phyloP scores from a whole-genome alignment of 306 rosid species.

The Cucumis cinereus region DNA sequence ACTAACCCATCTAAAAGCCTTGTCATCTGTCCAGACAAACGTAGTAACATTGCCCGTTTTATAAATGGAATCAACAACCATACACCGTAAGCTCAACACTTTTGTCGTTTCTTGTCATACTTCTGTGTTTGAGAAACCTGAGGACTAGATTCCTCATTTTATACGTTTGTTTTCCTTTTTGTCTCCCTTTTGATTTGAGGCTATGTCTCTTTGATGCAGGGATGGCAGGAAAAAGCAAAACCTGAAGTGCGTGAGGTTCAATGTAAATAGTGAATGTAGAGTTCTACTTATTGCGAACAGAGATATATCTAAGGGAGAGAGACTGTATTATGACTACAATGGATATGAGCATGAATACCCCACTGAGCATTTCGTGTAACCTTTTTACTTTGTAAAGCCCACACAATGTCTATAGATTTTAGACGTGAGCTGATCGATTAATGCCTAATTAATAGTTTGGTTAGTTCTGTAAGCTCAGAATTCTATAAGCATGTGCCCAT shows the following conservation, averaged over 20 bases:
- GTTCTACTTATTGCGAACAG: constrained; percentile 71
- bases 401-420: not conserved
- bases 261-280: constrained; percentile 66
- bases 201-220: constrained; percentile 30
- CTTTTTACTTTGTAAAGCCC: constrained; percentile 34
- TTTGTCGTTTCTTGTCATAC: not conserved
- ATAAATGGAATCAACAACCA: constrained; percentile 91
- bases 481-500: not conserved
- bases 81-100: constrained; percentile 51
- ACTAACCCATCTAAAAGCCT: constrained; percentile 52
- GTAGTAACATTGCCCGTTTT: constrained; percentile 82
- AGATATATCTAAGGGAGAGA: constrained; percentile 83
- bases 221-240: constrained; percentile 88
- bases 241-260: constrained; percentile 68
- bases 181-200: not conserved
- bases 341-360: constrained; percentile 89
- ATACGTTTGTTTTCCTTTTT: not conserved
- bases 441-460: not conserved
- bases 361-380: constrained; percentile 68
- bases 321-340: constrained; percentile 89
- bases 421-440: constrained; percentile 3
- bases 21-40: constrained; percentile 84
- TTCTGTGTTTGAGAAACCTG: not conserved
- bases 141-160: not conserved
- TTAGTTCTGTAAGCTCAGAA: not conserved